phyloP scores from a whole-genome alignment of 2,329 filamentous ascomycete species.

The Paraconiothyrium brasiliense region DNA sequence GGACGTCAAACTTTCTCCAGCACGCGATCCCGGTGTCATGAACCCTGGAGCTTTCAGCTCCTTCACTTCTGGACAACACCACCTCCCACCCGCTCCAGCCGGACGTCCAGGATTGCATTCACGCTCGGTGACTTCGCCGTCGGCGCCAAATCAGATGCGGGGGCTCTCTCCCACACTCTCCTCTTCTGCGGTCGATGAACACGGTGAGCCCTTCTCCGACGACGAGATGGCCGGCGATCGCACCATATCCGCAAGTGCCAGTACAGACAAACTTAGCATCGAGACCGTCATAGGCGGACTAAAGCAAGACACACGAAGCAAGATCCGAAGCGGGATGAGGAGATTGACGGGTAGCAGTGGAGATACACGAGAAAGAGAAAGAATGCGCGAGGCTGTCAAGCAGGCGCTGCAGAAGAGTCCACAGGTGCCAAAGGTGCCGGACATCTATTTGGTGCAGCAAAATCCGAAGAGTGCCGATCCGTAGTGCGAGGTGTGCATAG shows the following conservation, averaged over 20 bases:
- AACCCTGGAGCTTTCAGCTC: conserved; percentile 66
- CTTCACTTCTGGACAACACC: conserved; percentile 36
- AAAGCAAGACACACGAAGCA: conserved; percentile 61
- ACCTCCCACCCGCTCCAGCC: conserved; percentile 31
- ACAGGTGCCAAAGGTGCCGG: conserved; percentile 59
- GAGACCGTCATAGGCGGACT: conserved; percentile 68
- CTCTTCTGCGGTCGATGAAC: conserved; percentile 80
- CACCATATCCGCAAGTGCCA: conserved; percentile 20
- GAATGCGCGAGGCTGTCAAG: conserved; percentile 48
- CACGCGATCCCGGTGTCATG: conserved; percentile 61
- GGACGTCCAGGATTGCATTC: conserved; percentile 75
- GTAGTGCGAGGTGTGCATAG: conserved; percentile 21
- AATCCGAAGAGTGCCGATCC: conserved; percentile 49
- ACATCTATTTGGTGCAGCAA: conserved; percentile 49
- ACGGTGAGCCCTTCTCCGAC: conserved; percentile 79
- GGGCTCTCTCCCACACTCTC: conserved; percentile 60
- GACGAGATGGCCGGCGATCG: conserved; percentile 68
- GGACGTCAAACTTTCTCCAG: conserved; percentile 71
- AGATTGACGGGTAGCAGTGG: conserved; percentile 67
- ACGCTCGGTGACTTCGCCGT: conserved; percentile 85
- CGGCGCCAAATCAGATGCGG: conserved; percentile 58
- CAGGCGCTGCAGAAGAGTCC: conserved; percentile 53
- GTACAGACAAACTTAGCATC: conserved; percentile 38
- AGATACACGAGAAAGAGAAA: conserved; percentile 52
- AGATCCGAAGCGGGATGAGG: conserved; percentile 65